Evolutionary conservation across 2,329 filamentous ascomycete genomes (phyloP).

Genomic region (Fusarium napiforme): DNA sequence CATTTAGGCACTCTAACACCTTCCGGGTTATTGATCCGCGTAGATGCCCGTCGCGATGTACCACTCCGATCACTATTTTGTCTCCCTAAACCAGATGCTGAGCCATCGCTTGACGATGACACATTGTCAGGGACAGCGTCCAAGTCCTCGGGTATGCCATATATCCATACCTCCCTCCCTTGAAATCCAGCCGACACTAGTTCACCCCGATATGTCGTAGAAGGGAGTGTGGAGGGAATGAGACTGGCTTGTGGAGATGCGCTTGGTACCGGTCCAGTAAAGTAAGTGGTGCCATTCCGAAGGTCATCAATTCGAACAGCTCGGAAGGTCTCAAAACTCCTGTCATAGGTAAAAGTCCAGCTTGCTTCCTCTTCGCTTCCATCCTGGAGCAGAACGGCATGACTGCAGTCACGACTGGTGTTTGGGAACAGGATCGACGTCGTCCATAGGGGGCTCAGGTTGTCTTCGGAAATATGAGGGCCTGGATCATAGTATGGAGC

Average conservation of each 20-base stretch:
- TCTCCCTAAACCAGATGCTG: slow-evolving; percentile 44
- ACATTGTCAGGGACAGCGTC: slow-evolving; percentile 66
- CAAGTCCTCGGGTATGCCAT: slow-evolving; percentile 79
- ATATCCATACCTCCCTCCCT: slow-evolving; percentile 79
- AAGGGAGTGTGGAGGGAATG: slow-evolving; percentile 74
- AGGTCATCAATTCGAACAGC: slow-evolving; percentile 80
- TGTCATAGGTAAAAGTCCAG: slow-evolving; percentile 83
- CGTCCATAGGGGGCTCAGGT: slow-evolving; percentile 82
- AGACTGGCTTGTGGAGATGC: slow-evolving; percentile 65
- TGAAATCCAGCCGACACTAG: slow-evolving; percentile 80
- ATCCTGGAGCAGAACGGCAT: slow-evolving; percentile 76
- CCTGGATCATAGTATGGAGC: slow-evolving; percentile 83
- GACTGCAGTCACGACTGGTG: slow-evolving; percentile 80
- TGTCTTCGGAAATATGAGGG: slow-evolving; percentile 71
- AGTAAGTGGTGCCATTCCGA: slow-evolving; percentile 81
- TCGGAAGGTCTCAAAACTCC: slow-evolving; percentile 80
- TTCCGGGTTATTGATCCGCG: slow-evolving; percentile 44
- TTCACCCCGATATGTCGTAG: slow-evolving; percentile 75
- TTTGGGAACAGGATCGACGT: slow-evolving; percentile 87
- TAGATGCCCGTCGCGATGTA: slow-evolving; percentile 48
- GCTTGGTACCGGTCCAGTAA: slow-evolving; percentile 74
- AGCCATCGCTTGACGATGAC: slow-evolving; percentile 32
- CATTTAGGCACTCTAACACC: slow-evolving; percentile 68
- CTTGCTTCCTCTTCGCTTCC: slow-evolving; percentile 71
- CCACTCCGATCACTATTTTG: slow-evolving; percentile 46